Evolutionary conservation across 2,329 filamentous ascomycete species (phyloP).

Genomic region (Arthrocladium fulminans): DNA sequence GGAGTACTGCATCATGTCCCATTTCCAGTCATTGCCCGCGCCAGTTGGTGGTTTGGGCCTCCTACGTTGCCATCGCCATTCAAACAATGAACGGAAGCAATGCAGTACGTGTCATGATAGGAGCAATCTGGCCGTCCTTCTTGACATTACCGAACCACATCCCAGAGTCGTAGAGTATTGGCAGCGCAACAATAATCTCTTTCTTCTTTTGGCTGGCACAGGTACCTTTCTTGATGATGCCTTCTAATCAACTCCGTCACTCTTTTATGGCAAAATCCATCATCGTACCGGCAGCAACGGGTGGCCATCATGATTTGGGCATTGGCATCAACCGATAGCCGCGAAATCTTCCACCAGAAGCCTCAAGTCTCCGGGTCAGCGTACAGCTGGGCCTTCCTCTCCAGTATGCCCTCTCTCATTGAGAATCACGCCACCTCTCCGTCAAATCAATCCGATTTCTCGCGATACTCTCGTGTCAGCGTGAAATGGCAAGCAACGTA

Average conservation of each 20-base stretch:
- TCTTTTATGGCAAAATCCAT: constrained; percentile 33
- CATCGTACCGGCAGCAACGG: constrained; percentile 49
- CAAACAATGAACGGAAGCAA: constrained; percentile 38
- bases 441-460: constrained; percentile 47
- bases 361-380: constrained; percentile 39
- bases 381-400: constrained; percentile 39
- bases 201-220: constrained; percentile 38
- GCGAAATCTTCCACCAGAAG: constrained; percentile 39
- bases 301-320: constrained; percentile 57
- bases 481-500: constrained; percentile 37
- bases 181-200: constrained; percentile 36
- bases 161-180: constrained; percentile 36
- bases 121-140: constrained; percentile 45
- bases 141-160: constrained; percentile 35
- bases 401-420: constrained; percentile 21
- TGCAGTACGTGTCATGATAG: constrained; percentile 41
- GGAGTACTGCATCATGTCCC: constrained; percentile 81
- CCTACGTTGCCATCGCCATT: constrained; percentile 43
- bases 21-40: constrained; percentile 68
- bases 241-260: constrained; percentile 33
- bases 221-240: constrained; percentile 36
- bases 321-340: constrained; percentile 46
- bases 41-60: constrained; percentile 79
- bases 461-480: constrained; percentile 33
- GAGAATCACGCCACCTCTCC: constrained; percentile 45